Percentiles rank a stretch among this genome's conserved stretches.
Evolutionary conservation across 2,329 filamentous ascomycete species (phyloP).

Genomic region (Talaromyces sp.): DNA sequence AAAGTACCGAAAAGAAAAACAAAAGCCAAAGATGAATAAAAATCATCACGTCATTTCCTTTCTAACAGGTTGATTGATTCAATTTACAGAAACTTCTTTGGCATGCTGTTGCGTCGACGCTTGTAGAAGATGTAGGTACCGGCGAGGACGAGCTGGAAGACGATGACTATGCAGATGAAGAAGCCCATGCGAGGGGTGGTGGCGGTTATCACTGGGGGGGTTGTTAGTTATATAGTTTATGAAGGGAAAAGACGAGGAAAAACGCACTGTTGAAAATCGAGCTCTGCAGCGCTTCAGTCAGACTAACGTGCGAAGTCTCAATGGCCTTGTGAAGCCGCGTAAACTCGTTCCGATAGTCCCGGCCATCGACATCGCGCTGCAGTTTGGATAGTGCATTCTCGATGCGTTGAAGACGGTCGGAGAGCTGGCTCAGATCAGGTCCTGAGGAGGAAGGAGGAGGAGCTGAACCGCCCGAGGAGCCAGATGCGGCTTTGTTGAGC

Average conservation of each 20-base stretch:
- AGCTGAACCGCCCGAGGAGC: background rate
- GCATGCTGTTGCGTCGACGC: constrained; percentile 64
- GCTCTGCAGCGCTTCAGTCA: constrained; percentile 49
- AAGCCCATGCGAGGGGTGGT: constrained; percentile 55
- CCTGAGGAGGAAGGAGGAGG: constrained; percentile 13
- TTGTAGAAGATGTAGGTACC: constrained; percentile 73
- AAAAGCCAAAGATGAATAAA: background rate
- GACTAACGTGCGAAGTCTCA: constrained; percentile 47
- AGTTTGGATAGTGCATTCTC: constrained; percentile 48
- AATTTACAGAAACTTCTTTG: constrained; percentile 88
- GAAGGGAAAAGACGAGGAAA: constrained; percentile 8
- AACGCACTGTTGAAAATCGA: constrained; percentile 47
- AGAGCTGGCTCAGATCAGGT: constrained; percentile 33
- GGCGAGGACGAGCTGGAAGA: constrained; percentile 66
- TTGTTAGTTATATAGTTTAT: background rate
- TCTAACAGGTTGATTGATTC: constrained; percentile 17
- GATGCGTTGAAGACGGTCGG: constrained; percentile 49
- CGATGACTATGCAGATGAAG: constrained; percentile 67
- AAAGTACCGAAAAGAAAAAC: background rate
- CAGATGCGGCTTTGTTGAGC: constrained; percentile 29
- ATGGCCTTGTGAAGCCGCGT: constrained; percentile 51
- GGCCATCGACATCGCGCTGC: constrained; percentile 51
- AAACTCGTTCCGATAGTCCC: constrained; percentile 53
- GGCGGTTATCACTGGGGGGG: constrained; percentile 43
- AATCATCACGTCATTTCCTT: background rate